A percentile compares a stretch with the other conserved stretches of the same genome.
These are phyloP conservation scores for Melampsora abietis-canadensis DNA, from an alignment of 1,284 basidiomycete species.

Conservation along the genomic window DNA sequence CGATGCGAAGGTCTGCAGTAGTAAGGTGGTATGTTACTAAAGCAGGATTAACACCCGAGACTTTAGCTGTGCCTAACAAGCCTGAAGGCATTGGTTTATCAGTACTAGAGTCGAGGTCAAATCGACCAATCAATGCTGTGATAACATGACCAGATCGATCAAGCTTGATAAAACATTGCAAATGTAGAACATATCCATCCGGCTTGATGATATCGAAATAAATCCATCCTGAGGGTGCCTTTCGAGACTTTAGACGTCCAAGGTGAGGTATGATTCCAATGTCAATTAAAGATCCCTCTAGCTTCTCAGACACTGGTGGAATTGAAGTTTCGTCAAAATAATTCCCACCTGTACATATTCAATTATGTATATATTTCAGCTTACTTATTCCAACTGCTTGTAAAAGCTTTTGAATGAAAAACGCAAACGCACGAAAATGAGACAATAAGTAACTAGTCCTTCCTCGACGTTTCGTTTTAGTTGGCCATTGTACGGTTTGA, in stretches of 20 bases:
- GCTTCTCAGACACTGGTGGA: background rate
- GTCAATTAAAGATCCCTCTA: background rate
- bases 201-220: constrained; percentile 33
- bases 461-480: no score
- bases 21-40: background rate
- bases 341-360: constrained; percentile 4
- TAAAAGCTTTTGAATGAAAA: no score
- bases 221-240: constrained; percentile 15
- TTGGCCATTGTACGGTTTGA: no score
- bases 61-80: constrained; percentile 6
- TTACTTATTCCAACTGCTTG: no score
- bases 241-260: background rate
- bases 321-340: constrained; percentile 25
- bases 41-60: background rate
- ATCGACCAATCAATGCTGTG: constrained; percentile 1
- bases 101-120: constrained; percentile 18
- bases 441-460: no score
- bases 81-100: constrained; percentile 34
- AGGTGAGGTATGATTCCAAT: constrained; percentile 5
- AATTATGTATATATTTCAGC: no score
- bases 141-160: background rate
- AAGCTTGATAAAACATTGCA: constrained; percentile 23
- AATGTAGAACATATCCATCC: constrained; percentile 21
- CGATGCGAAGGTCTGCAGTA: background rate
- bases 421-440: no score